Base-by-base conservation (phyloP, 2,329 filamentous ascomycete genomes). In the Fusarium oligoseptatum region DNA sequence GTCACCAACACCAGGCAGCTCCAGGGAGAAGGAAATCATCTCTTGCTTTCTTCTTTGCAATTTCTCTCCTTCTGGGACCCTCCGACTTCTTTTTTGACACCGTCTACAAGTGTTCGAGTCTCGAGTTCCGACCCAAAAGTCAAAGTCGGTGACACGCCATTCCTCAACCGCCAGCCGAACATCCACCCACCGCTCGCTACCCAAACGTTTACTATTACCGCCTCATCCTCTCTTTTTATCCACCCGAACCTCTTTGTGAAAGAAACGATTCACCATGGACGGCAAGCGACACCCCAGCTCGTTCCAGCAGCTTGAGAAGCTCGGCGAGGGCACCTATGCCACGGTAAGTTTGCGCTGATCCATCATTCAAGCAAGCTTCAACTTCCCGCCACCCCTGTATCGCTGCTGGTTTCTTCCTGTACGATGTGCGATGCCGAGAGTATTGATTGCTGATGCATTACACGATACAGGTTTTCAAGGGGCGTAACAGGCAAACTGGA, bases 301-400 rank as follows among this genome's bases (percentile, higher is more conserved):
- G 72, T 99, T 99, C 88, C 96, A 98, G 89, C 97, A 98, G 91
- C 90, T 98, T 83, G 97, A 99, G 86, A 99, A 96, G 93, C 90
- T 99, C 76, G 97, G 97, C 80, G 97, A 99, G 87, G 97, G 97
- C 71, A 99, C 97, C 36, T 99, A 99, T 90, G 97, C 97, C 37
- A 99, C 97, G 37, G 97, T 98, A 88, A 80, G 92, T 77, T 52
- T 48, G 24, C 27, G 24, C 14, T 36, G 39, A 61, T 61, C 58
- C 24, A 48, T 55, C 34, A 32, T 32, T 32, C 29, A 32, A 32
- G 29, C 29, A 57, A 50, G 39, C 37, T 20, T 43, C 14, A 39
- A 52, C 61, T 15, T 14, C 57, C 32, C 15, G n/a, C 14, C 34
- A 29, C n/a, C 11, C 32, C 39, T 39, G n/a, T 22, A 32, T 62